Evolutionary conservation across 2,329 filamentous ascomycete genomes (phyloP).

Genomic region (Aureobasidium sp.): DNA sequence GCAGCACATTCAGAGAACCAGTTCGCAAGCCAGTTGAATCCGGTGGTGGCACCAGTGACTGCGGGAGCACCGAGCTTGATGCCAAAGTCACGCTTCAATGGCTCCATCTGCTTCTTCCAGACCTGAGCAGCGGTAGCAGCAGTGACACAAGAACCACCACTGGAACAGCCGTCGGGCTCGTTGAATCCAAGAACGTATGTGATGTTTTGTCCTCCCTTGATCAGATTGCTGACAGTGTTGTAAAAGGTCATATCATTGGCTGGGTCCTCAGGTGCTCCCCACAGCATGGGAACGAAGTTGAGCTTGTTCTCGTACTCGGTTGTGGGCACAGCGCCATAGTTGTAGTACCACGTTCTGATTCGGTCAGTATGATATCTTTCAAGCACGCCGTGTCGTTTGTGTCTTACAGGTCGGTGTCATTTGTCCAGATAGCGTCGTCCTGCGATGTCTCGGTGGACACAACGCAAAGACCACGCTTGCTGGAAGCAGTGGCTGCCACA

Average conservation of each 20-base stretch:
- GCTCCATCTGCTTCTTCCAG: slow-evolving; percentile 67
- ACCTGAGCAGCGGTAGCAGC: slow-evolving; percentile 56
- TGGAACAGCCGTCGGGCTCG: slow-evolving; percentile 59
- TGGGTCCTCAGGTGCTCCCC: slow-evolving; percentile 47
- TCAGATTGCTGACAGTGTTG: slow-evolving; percentile 49
- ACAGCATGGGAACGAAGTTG: slow-evolving; percentile 77
- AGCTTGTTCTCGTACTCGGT: slow-evolving; percentile 41
- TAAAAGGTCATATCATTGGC: slow-evolving; percentile 53
- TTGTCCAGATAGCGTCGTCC: slow-evolving; percentile 61
- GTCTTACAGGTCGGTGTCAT: slow-evolving; percentile 46
- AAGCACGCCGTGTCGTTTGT: neutral
- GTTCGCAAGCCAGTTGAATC: slow-evolving; percentile 60
- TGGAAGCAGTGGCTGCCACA: slow-evolving; percentile 29
- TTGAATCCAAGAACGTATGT: slow-evolving; percentile 69
- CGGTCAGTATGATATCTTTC: neutral
- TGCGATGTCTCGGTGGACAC: slow-evolving; percentile 44
- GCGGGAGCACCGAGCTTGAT: slow-evolving; percentile 64
- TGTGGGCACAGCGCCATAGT: slow-evolving; percentile 55
- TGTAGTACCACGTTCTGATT: slow-evolving; percentile 70
- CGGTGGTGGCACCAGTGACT: slow-evolving; percentile 55
- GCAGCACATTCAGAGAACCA: slow-evolving; percentile 54
- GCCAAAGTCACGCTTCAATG: slow-evolving; percentile 53
- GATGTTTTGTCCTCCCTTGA: slow-evolving; percentile 52
- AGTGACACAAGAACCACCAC: slow-evolving; percentile 57
- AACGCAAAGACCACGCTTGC: slow-evolving; percentile 68